phyloP scores from a whole-genome alignment of 2,329 filamentous ascomycete species.

The Akanthomyces lecanii region DNA sequence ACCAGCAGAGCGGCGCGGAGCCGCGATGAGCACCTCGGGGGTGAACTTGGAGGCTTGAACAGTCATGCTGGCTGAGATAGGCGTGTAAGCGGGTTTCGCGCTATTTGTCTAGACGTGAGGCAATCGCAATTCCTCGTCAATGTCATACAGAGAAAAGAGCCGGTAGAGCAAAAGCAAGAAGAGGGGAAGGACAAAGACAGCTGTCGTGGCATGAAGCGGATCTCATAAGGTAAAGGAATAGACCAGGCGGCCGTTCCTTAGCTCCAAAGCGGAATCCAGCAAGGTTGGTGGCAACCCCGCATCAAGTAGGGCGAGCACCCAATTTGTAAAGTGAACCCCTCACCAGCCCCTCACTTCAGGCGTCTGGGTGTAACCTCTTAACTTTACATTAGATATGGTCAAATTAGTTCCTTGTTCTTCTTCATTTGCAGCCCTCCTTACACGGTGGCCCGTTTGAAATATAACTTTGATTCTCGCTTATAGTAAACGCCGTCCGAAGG shows the following conservation, averaged over 20 bases:
- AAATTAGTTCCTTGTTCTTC: too few relatives aligned
- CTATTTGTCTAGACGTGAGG: background rate
- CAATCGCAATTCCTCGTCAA: background rate
- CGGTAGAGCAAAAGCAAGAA: background rate
- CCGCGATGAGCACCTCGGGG: slow-evolving; percentile 71
- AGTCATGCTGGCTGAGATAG: slow-evolving; percentile 50
- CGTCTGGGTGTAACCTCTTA: too few relatives aligned
- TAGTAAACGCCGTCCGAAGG: too few relatives aligned
- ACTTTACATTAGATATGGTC: too few relatives aligned
- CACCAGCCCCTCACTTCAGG: background rate
- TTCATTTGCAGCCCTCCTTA: too few relatives aligned
- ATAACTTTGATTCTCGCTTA: too few relatives aligned
- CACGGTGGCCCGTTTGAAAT: too few relatives aligned
- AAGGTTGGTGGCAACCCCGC: slow-evolving; percentile 10
- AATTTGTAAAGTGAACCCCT: background rate
- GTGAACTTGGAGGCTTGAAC: slow-evolving; percentile 68
- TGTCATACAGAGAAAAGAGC: background rate
- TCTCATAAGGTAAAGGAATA: slow-evolving; percentile 13
- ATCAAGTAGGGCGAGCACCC: background rate
- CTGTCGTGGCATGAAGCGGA: background rate
- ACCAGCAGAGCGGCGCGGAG: slow-evolving; percentile 66
- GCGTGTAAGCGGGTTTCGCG: slow-evolving; percentile 23
- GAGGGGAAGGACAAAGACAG: background rate
- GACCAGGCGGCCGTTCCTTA: background rate
- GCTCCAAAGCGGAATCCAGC: slow-evolving; percentile 7